A percentile compares a stretch with the other conserved stretches of the same genome.
These are phyloP conservation scores for Xylaria intraflava DNA, from an alignment of 495 filamentous ascomycete genomes.

Conservation along the genomic window DNA sequence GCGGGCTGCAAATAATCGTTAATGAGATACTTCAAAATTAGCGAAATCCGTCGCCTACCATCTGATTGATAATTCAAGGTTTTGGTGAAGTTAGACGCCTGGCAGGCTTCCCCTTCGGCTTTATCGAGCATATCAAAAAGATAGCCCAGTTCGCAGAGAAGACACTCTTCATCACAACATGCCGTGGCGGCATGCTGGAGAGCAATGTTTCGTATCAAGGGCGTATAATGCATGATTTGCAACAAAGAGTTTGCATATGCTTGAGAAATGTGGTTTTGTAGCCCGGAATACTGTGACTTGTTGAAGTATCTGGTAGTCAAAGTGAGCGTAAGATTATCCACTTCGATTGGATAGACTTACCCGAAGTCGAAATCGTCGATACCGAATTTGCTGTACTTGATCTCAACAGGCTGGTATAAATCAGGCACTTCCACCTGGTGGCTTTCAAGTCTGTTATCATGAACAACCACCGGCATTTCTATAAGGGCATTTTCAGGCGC, in stretches of 20 bases:
- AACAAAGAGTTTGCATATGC: slow-evolving; percentile 92
- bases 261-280: slow-evolving; percentile 94
- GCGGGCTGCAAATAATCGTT: slow-evolving; percentile 40
- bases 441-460: slow-evolving; percentile 52
- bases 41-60: slow-evolving; percentile 31
- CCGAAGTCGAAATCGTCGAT: slow-evolving; percentile 97
- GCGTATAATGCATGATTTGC: slow-evolving; percentile 86
- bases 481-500: slow-evolving; percentile 59
- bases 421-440: slow-evolving; percentile 68
- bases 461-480: slow-evolving; percentile 33
- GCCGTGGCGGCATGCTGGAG: slow-evolving; percentile 81
- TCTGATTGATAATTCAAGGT: slow-evolving; percentile 73
- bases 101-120: slow-evolving; percentile 84
- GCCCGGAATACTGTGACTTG: slow-evolving; percentile 77
- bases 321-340: slow-evolving; percentile 6
- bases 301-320: slow-evolving; percentile 69
- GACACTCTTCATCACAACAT: slow-evolving; percentile 73
- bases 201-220: slow-evolving; percentile 78
- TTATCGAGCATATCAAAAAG: slow-evolving; percentile 98
- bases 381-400: slow-evolving; percentile 95
- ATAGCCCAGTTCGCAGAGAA: slow-evolving; percentile 92
- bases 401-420: slow-evolving; percentile 85
- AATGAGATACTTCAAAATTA: slow-evolving; percentile 3
- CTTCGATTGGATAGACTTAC: slow-evolving; percentile 38
- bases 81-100: slow-evolving; percentile 93